Base-by-base conservation (phyloP, 306 rosid genomes). In the Hylodesmum podocarpum region DNA sequence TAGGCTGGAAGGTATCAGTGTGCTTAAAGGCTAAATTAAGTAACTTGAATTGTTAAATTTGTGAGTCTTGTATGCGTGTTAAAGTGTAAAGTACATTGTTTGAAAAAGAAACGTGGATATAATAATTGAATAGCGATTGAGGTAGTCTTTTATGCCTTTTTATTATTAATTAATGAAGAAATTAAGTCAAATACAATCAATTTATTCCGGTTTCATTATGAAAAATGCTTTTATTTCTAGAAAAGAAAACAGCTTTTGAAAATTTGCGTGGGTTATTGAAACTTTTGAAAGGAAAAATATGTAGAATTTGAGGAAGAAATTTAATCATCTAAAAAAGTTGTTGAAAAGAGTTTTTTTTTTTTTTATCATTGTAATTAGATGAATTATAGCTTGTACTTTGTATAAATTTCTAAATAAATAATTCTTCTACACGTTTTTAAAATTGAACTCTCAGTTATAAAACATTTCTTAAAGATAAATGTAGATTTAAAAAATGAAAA, bases 1-100 rank as follows among this genome's bases (percentile, higher is more conserved):
- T 59, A 59, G 46, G 78, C 43, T n/a, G 54, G 77, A 72, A 69
- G 8, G 39, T 41, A 41, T 15, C 3, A 64, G 15, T 54, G 69
- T 58, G 78, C 33, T 51, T 22, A 51, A 34, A 21, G 46, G 33
- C 39, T 9, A 25, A 25, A 54, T 72, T 58, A 25, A 73, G 54
- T 40, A 39, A 57, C 57, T 27, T 73, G 28, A 41, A 59, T 36
- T 39, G 43, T 27, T 73, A 41, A 41, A 59, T 36, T 39, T 58
- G 29, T 11, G 57, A 40, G 4, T 27, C 57, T 5, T 72, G 2
- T 24, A 22, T 19, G 65, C 24, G 36, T 66, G 53, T 41, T 19
- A 13, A 41, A 19, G 36, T 66, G 28, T 37, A 22, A 7, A 66
- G 22, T 57, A 29, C 15, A 12, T 2, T 57, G n/a, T 11, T 11